These are phyloP conservation scores for Dipodascopsis tothii DNA, from an alignment of 805 yeast species.

Conservation along the genomic window DNA sequence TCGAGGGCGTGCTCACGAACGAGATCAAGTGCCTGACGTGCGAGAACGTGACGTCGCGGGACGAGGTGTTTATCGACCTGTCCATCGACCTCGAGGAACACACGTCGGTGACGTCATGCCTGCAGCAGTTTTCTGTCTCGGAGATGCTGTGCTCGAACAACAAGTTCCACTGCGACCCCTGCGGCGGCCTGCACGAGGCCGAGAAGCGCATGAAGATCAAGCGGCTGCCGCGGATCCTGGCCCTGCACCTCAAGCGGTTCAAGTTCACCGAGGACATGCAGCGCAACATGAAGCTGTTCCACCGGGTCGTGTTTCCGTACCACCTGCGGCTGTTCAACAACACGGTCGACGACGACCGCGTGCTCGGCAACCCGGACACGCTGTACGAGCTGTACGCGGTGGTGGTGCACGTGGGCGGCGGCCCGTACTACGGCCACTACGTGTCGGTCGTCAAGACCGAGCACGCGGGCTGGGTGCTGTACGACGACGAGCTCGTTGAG, in stretches of 20 bases:
- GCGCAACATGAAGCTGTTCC: constrained; percentile 76
- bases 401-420: constrained; percentile 93
- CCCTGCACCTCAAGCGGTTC: constrained; percentile 84
- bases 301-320: constrained; percentile 74
- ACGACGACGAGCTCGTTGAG: constrained; percentile 94
- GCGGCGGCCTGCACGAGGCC: constrained; percentile 89
- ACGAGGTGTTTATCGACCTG: constrained; percentile 79
- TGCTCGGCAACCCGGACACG: constrained; percentile 44
- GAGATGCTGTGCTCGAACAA: constrained; percentile 81
- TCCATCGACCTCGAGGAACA: constrained; percentile 75
- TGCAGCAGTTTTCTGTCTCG: constrained; percentile 73
- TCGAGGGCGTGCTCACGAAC: constrained; percentile 78
- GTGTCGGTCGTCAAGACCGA: constrained; percentile 76
- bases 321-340: constrained; percentile 55
- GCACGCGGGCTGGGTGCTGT: constrained; percentile 77
- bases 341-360: constrained; percentile 57
- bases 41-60: constrained; percentile 70
- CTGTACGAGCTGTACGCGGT: constrained; percentile 77
- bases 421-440: constrained; percentile 96
- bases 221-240: constrained; percentile 65
- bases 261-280: constrained; percentile 80
- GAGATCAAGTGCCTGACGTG: constrained; percentile 87
- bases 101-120: constrained; percentile 65
- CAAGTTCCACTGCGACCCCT: constrained; percentile 86
- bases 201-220: constrained; percentile 79